Percentiles rank a stretch among this genome's conserved stretches.
Conservation (phyloP, 2,329 filamentous ascomycete species). For the Chrysosporium queenslandicum region DNA sequence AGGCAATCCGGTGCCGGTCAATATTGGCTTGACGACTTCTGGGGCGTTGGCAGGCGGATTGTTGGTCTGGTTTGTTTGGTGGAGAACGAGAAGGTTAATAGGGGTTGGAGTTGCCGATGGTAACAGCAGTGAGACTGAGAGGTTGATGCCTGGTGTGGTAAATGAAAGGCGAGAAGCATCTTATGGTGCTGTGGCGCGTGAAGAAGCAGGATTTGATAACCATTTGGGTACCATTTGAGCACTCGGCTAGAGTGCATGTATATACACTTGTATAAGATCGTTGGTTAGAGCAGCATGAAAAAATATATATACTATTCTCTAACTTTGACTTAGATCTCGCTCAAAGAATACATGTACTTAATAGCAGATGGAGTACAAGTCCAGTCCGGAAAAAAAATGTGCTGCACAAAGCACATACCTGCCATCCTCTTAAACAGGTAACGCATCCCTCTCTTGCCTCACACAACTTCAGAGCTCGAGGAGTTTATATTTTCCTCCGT, state of each 20-base stretch:
- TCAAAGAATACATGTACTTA: neutral
- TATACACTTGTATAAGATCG: neutral
- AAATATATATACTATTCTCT: neutral
- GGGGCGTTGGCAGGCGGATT: constrained; percentile 55
- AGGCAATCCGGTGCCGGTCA: constrained; percentile 68
- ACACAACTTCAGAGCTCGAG: constrained; percentile 24
- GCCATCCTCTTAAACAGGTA: neutral
- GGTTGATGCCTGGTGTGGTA: neutral
- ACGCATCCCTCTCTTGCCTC: neutral
- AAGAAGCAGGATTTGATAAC: neutral
- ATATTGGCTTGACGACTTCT: constrained; percentile 53
- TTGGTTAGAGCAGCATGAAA: neutral
- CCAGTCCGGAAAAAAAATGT: neutral
- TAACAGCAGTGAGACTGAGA: constrained; percentile 4
- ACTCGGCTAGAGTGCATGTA: neutral
- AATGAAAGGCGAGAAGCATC: constrained; percentile 3
- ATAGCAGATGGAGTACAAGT: neutral
- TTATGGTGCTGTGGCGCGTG: neutral
- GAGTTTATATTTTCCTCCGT: constrained; percentile 29
- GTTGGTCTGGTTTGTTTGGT: constrained; percentile 57
- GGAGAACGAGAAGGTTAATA: constrained; percentile 27
- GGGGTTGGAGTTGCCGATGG: neutral
- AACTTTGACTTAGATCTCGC: neutral
- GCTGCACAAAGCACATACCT: neutral
- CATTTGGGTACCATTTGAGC: neutral